Evolutionary conservation across 2,329 filamentous ascomycete species (phyloP).

Genomic region (Fusarium multiceps): DNA sequence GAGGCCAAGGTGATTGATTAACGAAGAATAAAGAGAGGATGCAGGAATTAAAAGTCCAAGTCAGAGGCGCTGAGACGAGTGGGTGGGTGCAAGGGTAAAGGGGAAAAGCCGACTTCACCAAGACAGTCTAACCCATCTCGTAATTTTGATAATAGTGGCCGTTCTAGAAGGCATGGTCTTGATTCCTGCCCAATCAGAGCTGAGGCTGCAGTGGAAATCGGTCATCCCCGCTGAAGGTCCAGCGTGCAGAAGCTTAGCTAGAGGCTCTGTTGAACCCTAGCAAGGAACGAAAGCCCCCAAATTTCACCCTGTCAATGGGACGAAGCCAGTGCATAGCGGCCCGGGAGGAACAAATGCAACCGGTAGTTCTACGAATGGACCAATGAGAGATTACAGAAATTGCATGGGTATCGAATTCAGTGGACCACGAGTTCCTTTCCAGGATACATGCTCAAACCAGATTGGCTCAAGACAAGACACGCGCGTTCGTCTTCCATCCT

Average conservation of each 20-base stretch:
- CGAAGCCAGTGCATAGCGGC: conserved; percentile 9
- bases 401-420: not conserved
- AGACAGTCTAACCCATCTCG: conserved; percentile 1
- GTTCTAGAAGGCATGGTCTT: conserved; percentile 30
- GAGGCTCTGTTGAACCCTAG: conserved; percentile 17
- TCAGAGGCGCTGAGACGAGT: conserved; percentile 13
- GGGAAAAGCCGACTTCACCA: conserved; percentile 18
- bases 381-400: conserved; percentile 11
- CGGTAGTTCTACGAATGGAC: conserved; percentile 11
- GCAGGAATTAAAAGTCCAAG: conserved; percentile 28
- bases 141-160: conserved; percentile 11
- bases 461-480: conserved; percentile 26
- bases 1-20: conserved; percentile 1
- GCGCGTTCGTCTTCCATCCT: not conserved
- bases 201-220: not conserved
- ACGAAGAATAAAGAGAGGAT: conserved; percentile 6
- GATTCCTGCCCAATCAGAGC: conserved; percentile 3
- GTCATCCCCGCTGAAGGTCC: conserved; percentile 5
- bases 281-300: conserved; percentile 16
- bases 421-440: conserved; percentile 27
- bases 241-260: conserved; percentile 30
- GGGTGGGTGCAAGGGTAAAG: conserved; percentile 30
- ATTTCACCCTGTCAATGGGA: conserved; percentile 13
- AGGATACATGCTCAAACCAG: conserved; percentile 20
- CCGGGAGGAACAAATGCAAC: conserved; percentile 10